Evolutionary conservation across 805 yeast species (phyloP).

Genomic region (Ogataea trehaloabstinens): DNA sequence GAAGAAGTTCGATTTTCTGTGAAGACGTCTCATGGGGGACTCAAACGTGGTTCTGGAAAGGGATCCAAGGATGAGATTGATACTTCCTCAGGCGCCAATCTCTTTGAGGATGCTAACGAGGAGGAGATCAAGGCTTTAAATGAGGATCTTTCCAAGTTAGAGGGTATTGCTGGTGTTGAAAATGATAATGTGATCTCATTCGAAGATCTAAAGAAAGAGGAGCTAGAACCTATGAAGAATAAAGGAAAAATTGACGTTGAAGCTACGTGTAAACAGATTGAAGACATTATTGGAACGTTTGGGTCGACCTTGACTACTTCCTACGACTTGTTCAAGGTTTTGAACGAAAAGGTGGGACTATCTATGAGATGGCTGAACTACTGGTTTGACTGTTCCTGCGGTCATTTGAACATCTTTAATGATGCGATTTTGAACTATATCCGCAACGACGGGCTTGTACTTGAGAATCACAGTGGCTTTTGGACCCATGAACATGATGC

Average conservation of each 20-base stretch:
- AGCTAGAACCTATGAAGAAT: slow-evolving; percentile 31
- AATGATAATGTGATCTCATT: slow-evolving; percentile 19
- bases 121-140: slow-evolving; percentile 30
- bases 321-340: slow-evolving; percentile 26
- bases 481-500: slow-evolving; percentile 34
- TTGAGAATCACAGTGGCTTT: slow-evolving; percentile 28
- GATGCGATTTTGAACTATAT: slow-evolving; percentile 30
- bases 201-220: slow-evolving; percentile 24
- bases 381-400: slow-evolving; percentile 36
- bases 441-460: slow-evolving; percentile 26
- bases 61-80: slow-evolving; percentile 4
- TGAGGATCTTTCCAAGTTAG: slow-evolving; percentile 20
- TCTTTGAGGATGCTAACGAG: slow-evolving; percentile 31
- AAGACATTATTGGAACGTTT: slow-evolving; percentile 24
- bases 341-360: slow-evolving; percentile 29
- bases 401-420: slow-evolving; percentile 30
- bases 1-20: slow-evolving; percentile 8
- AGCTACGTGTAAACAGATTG: slow-evolving; percentile 21
- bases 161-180: slow-evolving; percentile 15
- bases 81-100: slow-evolving; percentile 23
- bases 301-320: slow-evolving; percentile 26
- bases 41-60: background rate
- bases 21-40: slow-evolving; percentile 4
- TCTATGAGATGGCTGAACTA: slow-evolving; percentile 31
- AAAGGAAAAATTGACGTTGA: slow-evolving; percentile 22